These are phyloP conservation scores for Salix udensis DNA, from an alignment of 345 rosid genomes.

Conservation along the genomic window DNA sequence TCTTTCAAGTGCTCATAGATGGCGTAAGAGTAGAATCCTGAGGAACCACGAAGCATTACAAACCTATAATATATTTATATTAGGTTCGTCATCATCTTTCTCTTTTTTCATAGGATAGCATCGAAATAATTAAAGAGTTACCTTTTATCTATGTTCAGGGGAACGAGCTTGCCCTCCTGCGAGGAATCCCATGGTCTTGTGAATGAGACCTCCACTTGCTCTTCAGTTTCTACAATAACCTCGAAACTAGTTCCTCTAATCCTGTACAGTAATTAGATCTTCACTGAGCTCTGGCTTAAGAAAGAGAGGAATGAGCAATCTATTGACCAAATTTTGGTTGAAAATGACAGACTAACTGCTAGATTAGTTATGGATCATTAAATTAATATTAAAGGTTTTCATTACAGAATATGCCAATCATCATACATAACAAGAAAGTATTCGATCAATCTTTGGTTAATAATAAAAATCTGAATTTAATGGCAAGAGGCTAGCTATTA, in stretches of 20 bases:
- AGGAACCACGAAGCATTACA: slow-evolving; percentile 62
- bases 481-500: background rate
- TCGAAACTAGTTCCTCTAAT: slow-evolving; percentile 7
- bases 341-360: too few species aligned
- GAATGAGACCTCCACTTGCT: slow-evolving; percentile 25
- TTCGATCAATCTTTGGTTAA: too few species aligned
- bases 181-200: slow-evolving; percentile 14
- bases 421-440: too few species aligned
- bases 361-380: too few species aligned
- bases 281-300: background rate
- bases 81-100: background rate
- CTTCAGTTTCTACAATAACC: slow-evolving; percentile 14
- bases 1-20: slow-evolving; percentile 62
- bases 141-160: slow-evolving; percentile 11
- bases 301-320: background rate
- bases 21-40: slow-evolving; percentile 82
- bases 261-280: slow-evolving; percentile 1
- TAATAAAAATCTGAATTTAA: too few species aligned
- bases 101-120: too few species aligned
- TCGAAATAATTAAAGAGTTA: too few species aligned
- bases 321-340: background rate
- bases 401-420: too few species aligned
- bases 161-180: background rate
- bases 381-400: too few species aligned
- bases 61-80: slow-evolving; percentile 38